phyloP scores from a whole-genome alignment of 129 eudicot species.

The Pseudognaphalium luteoalbum region DNA sequence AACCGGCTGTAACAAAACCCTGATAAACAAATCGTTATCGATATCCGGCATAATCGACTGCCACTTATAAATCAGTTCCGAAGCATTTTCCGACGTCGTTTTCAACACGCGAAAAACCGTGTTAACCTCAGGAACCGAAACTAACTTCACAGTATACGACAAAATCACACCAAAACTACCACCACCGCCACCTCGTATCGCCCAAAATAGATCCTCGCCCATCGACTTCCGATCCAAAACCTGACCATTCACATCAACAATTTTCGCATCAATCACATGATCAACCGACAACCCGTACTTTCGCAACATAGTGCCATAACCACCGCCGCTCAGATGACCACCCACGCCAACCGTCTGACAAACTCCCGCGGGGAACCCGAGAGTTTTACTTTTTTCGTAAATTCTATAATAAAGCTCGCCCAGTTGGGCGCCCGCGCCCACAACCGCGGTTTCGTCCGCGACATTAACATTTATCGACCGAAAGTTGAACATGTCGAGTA shows the following conservation, averaged over 20 bases:
- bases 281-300: slow-evolving; percentile 49
- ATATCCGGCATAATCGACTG: slow-evolving; percentile 31
- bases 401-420: slow-evolving; percentile 52
- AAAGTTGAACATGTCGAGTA: slow-evolving; percentile 54
- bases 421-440: slow-evolving; percentile 46
- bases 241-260: slow-evolving; percentile 34
- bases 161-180: slow-evolving; percentile 54
- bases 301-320: slow-evolving; percentile 48
- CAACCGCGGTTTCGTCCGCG: slow-evolving; percentile 36
- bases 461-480: slow-evolving; percentile 30
- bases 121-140: slow-evolving; percentile 40
- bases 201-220: slow-evolving; percentile 71
- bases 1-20: slow-evolving; percentile 39
- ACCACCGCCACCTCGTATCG: slow-evolving; percentile 53
- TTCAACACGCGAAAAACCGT: slow-evolving; percentile 41
- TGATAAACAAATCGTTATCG: slow-evolving; percentile 40
- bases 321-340: slow-evolving; percentile 58
- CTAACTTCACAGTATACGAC: slow-evolving; percentile 40
- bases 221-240: slow-evolving; percentile 38
- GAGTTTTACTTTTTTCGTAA: slow-evolving; percentile 38
- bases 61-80: slow-evolving; percentile 37
- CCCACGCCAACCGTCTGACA: slow-evolving; percentile 60
- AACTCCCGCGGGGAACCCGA: slow-evolving; percentile 54
- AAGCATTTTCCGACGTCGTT: slow-evolving; percentile 29
- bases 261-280: slow-evolving; percentile 43